Base-by-base conservation (phyloP, 331 rosid species). In the Malus hybrid region DNA sequence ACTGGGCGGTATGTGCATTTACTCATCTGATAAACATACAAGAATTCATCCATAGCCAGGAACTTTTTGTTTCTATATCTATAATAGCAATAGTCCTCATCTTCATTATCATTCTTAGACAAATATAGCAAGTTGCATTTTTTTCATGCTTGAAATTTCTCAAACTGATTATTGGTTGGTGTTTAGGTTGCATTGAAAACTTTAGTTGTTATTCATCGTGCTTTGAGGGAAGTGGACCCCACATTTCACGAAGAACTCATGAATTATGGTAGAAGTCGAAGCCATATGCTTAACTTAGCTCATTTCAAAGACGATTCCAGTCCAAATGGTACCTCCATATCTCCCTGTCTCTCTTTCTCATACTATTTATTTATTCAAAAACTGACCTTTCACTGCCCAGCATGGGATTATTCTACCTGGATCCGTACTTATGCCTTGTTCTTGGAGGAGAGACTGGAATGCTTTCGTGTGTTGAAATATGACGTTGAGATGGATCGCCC, bases 271-370 rank as follows among this genome's bases (percentile, higher is more conserved):
- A 92, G 94, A 91, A 90, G 96, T 82, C 88, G 97, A 85, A 92
- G 88, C 81, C 99, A 92, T 84, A 95, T 95, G 99, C 99, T 95
- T 83, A 95, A 95, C 83, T 84, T 95, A 87, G 75, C 99, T 76
- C 99, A 95, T 88, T 95, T 95, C 80, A 95, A 95, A 78, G 99
- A 95, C 61, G 99, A 95, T 81, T 95, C 99, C 63, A 92, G 99
- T 80, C 93, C 99, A 83, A 89, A 90, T 79, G 99, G 99, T 95
- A 85, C 81, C 57, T 48, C 36, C 55, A 54, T 31, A 54, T 76
- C 65, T 59, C 72, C 46, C 46, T 34, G 65, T 48, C 31, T 18
- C 52, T 13, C 1, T 66, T 50, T 27, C 9, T 4, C 50, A 54
- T 33, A 27, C 3, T 14, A n/a, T 5, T 33, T 64, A 7, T 70